Percentiles rank a stretch among this genome's conserved stretches.
Conservation (phyloP, 176 grass and related monocot species). For the Pharus latifolius region DNA sequence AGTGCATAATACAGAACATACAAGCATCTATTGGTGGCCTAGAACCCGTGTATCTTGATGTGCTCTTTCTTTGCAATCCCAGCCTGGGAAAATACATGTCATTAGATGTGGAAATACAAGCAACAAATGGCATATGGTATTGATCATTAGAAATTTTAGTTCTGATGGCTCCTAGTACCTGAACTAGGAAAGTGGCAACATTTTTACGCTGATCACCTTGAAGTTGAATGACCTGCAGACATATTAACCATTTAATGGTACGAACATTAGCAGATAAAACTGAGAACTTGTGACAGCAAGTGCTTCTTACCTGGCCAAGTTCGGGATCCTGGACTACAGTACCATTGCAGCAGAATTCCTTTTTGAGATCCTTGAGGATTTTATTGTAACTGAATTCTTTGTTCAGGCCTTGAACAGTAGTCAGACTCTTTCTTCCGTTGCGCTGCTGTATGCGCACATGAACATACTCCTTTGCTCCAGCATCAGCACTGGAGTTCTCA, state of each 20-base stretch:
- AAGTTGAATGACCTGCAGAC: constrained; percentile 53
- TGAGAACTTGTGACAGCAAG: not conserved
- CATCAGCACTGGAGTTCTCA: constrained; percentile 52
- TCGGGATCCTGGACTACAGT: constrained; percentile 68
- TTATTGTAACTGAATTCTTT: constrained; percentile 72
- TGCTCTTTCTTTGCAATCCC: constrained; percentile 68
- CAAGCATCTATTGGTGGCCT: not conserved
- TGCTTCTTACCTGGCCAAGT: constrained; percentile 42
- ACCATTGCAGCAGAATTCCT: constrained; percentile 83
- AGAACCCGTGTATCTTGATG: constrained; percentile 83
- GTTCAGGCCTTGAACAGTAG: constrained; percentile 65
- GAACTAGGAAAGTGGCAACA: constrained; percentile 63
- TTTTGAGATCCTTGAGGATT: constrained; percentile 86
- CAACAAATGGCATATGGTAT: not conserved
- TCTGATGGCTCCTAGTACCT: constrained; percentile 15
- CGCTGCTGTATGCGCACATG: constrained; percentile 82
- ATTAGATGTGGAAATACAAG: not conserved
- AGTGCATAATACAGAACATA: not conserved
- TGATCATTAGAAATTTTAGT: not conserved
- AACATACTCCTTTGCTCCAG: constrained; percentile 73
- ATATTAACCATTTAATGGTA: not conserved
- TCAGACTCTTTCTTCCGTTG: constrained; percentile 79
- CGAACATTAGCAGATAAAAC: too few species aligned
- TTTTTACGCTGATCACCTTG: constrained; percentile 81
- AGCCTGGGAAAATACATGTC: constrained; percentile 13